Evolutionary conservation across 1,139 yeast genomes (phyloP), one percentile per base, ranked within the genome.

Genomic region (Pichiaceae sp.): DNA sequence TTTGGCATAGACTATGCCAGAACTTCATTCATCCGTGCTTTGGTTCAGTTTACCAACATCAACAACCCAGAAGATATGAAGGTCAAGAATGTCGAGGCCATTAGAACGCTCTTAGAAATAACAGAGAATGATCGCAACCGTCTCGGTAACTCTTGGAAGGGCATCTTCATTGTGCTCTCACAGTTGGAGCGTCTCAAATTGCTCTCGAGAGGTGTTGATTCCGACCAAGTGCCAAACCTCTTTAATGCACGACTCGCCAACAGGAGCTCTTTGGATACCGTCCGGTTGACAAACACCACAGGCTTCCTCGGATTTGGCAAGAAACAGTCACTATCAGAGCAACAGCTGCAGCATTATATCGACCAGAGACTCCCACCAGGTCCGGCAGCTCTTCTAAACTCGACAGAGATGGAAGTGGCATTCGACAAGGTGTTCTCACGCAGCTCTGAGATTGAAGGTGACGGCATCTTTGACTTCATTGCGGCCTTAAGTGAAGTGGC

Each of bases 131-230:
- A 86, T 50, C 96, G 96, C 12, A 73, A 84, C 42, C 64, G 66
- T 42, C 64, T 93, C 46, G 73, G 73, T 37, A 64, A 66, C 3
- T 78, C 95, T 1, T 93, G 99, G 99, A 75, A 71, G 43, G 93
- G 83, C 48, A 71, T 93, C 18, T 67, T 93, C 45, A 72, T 82
- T 3, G 78, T 89, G 3, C 77, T 89, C 37, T 85, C 96, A 7
- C 97, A 91, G 59, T 72, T 91, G 36, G 98, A 93, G 56, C 72
- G 97, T 54, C 66, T 87, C 41, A 96, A 87, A 58, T 66, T 91
- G 36, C 79, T 87, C 39, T 85, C 95, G 0, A 82, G 85, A 50
- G 98, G 97, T 38, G 75, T 86, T 36, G 91, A 85, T 44, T 86
- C 91, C 33, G 81, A 77, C 33, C 69, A 80, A 3, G 78, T 91